Percentiles rank a stretch among this genome's conserved stretches.
phyloP scores from a whole-genome alignment of 1,284 basidiomycete species.

The Fomitopsis palustris region DNA sequence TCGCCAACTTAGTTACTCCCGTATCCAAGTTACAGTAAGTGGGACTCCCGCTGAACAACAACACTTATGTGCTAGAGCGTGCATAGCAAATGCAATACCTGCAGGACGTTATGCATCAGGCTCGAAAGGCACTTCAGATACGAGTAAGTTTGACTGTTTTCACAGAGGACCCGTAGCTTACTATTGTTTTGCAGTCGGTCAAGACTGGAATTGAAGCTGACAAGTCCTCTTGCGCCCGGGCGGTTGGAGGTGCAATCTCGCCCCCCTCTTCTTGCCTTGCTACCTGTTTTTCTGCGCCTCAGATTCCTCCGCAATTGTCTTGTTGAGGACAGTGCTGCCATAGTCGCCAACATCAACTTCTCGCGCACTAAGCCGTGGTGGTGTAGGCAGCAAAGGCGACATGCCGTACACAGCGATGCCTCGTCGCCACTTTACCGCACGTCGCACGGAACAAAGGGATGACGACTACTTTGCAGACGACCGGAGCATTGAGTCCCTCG shows the following conservation, averaged over 20 bases:
- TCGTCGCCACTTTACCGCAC: slow-evolving; percentile 3
- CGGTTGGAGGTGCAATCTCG: neutral
- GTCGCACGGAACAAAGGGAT: neutral
- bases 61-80: no score
- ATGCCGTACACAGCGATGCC: slow-evolving; percentile 18
- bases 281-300: neutral
- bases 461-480: neutral
- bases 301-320: no score
- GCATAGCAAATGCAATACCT: no score
- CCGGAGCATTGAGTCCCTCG: neutral
- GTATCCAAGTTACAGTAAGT: no score
- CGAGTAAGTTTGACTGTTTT: no score
- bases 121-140: no score
- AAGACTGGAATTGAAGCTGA: neutral
- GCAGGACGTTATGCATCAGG: no score
- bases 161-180: neutral
- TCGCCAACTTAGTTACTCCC: no score
- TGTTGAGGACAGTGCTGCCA: no score
- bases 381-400: neutral
- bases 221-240: neutral
- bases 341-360: no score
- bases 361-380: no score
- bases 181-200: neutral
- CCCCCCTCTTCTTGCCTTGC: neutral
- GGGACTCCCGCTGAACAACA: no score